Percentiles rank a stretch among this genome's conserved stretches.
Conservation (phyloP, 2,329 filamentous ascomycete species). For the Didymella segeticola region DNA sequence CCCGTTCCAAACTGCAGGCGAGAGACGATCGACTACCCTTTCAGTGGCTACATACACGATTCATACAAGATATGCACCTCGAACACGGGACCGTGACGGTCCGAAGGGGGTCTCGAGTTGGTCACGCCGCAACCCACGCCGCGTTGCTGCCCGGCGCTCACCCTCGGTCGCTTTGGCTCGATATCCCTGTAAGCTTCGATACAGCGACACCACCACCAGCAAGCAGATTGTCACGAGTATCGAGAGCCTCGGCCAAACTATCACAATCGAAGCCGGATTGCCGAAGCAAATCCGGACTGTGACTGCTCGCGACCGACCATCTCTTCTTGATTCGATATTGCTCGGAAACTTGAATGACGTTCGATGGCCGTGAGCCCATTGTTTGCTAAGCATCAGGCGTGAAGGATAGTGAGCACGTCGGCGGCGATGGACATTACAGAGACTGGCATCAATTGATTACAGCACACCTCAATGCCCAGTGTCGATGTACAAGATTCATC, state of each 20-base stretch:
- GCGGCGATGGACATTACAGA: background rate
- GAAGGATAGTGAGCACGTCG: background rate
- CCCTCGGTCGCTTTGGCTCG: background rate
- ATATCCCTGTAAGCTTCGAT: background rate
- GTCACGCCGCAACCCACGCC: too few relatives aligned
- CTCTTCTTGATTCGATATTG: background rate
- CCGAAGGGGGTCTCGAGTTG: too few relatives aligned
- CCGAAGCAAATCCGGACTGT: background rate
- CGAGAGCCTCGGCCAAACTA: too few relatives aligned
- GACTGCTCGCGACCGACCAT: background rate
- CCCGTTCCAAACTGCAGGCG: background rate
- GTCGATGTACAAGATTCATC: background rate
- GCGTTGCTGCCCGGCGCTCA: background rate
- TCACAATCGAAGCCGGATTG: background rate
- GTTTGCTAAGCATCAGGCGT: background rate
- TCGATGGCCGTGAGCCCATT: background rate
- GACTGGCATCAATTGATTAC: background rate
- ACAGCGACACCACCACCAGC: background rate
- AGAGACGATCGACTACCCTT: background rate
- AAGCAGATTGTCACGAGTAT: too few relatives aligned
- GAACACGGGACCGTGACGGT: too few relatives aligned
- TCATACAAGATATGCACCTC: too few relatives aligned
- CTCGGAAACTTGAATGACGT: background rate
- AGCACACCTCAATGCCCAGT: background rate
- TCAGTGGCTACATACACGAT: background rate